Evolutionary conservation across 345 rosid genomes (phyloP).

Genomic region (Rhodomyrtus tomentosa): DNA sequence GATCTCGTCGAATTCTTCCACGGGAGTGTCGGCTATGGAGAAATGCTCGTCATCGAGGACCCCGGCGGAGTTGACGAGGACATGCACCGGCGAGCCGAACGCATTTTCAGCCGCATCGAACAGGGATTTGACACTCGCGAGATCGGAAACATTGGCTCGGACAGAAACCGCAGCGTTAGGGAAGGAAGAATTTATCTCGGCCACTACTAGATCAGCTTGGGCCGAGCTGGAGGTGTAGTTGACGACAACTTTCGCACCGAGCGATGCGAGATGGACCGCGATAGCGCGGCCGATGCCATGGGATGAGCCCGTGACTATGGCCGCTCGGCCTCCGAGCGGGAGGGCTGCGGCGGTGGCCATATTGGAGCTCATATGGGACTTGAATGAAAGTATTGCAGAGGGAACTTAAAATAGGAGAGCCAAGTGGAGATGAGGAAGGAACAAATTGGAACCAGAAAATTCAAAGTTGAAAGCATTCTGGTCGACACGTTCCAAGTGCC

Average conservation of each 20-base stretch:
- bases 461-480: neutral
- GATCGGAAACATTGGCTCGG: constrained; percentile 1
- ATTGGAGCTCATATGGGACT: neutral
- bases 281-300: neutral
- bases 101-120: neutral
- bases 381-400: neutral
- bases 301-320: constrained; percentile 4
- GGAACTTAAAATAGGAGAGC: neutral
- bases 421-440: neutral
- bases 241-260: neutral
- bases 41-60: neutral
- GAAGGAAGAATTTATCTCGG: neutral
- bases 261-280: neutral
- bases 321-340: neutral
- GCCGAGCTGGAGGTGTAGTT: constrained; percentile 4
- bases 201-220: neutral
- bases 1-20: neutral
- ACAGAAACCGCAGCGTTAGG: neutral
- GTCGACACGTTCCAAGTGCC: neutral
- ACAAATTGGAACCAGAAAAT: neutral
- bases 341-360: neutral
- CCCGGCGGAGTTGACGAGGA: constrained; percentile 1
- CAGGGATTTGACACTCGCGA: neutral
- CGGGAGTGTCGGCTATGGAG: neutral
- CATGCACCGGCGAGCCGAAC: neutral